Evolutionary conservation across 805 yeast genomes (phyloP), one percentile per base, ranked within the genome.

Genomic region (Wilhelminamyces savonicus): DNA sequence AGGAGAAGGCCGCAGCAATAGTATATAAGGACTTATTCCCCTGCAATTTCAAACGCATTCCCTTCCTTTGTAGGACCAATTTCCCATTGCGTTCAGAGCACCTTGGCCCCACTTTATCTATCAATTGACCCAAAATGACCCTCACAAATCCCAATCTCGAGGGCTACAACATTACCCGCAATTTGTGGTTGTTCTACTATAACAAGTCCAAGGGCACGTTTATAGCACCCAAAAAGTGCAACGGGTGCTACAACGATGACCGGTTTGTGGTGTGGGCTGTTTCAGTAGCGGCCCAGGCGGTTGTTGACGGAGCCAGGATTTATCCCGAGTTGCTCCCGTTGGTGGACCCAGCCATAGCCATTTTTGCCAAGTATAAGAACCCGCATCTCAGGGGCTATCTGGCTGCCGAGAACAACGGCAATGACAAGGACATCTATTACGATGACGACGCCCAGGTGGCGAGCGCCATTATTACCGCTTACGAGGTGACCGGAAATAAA

Each of bases 381-480:
- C 57, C 61, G 5, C 54, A 63, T 35, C 45, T 57, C 24, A 69
- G 69, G 33, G 85, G 80, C 4, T 81, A 68, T 53, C 72, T 81
- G 24, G 86, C 85, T 1, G 77, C 79, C 4, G 77, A 73, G 45
- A 70, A 76, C 44, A 62, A 61, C 30, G 69, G 70, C 14, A 77
- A 71, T 26, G 79, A 78, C 50, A 57, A 58, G 29, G 86, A 80
- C 48, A 74, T 80, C 23, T 78, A 79, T 50, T 76, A 76, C 38
- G 86, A 80, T 45, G 88, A 80, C 45, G 82, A 79, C 47, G 88
- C 87, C 3, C 88, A 80, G 48, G 74, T 79, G 10, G 79, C 82
- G 11, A 63, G 76, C 42, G 80, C 78, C 3, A 60, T 77, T 41
- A 56, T 81, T 34, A 68, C 76, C 3, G 82, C 83, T 2, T 79